These are phyloP conservation scores for Penicillium parvum DNA, from an alignment of 495 filamentous ascomycete species.

Conservation along the genomic window DNA sequence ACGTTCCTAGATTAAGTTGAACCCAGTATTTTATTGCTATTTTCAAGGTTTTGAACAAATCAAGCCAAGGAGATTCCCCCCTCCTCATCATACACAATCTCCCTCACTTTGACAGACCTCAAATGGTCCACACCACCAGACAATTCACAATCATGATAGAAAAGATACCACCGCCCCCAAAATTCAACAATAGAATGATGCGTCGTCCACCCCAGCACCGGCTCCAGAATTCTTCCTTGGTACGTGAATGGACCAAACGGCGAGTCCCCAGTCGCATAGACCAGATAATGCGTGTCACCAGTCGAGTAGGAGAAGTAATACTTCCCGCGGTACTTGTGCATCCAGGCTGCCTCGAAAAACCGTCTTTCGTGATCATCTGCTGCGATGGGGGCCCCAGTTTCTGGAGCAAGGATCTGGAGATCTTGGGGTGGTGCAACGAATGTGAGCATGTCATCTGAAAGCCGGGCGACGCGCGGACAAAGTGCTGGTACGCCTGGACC, in stretches of 20 bases:
- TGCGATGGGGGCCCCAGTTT: conserved; percentile 51
- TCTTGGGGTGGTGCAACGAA: conserved; percentile 48
- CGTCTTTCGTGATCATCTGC: conserved; percentile 65
- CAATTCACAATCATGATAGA: conserved; percentile 67
- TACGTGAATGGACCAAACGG: conserved; percentile 70
- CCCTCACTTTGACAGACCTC: conserved; percentile 63
- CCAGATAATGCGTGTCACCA: conserved; percentile 68
- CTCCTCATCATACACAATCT: conserved; percentile 64
- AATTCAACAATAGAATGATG: conserved; percentile 76
- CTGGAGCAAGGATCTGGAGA: conserved; percentile 51
- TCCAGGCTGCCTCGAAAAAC: conserved; percentile 79
- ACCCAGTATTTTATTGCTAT: too few species aligned
- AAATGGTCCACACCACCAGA: conserved; percentile 60
- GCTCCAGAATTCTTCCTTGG: conserved; percentile 64
- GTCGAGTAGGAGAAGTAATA: conserved; percentile 79
- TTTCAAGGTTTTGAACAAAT: background rate
- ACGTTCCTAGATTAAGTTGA: too few species aligned
- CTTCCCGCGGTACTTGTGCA: conserved; percentile 58
- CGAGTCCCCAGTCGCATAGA: conserved; percentile 55
- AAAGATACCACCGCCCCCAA: conserved; percentile 63
- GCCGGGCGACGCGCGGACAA: conserved; percentile 55
- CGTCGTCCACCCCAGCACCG: conserved; percentile 73
- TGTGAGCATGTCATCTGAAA: conserved; percentile 58
- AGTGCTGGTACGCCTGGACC: conserved; percentile 47
- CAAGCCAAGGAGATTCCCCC: conserved; percentile 48